A percentile compares a stretch with the other conserved stretches of the same genome.
phyloP scores from a whole-genome alignment of 164 flowering plant species.

The Vitis riparia region DNA sequence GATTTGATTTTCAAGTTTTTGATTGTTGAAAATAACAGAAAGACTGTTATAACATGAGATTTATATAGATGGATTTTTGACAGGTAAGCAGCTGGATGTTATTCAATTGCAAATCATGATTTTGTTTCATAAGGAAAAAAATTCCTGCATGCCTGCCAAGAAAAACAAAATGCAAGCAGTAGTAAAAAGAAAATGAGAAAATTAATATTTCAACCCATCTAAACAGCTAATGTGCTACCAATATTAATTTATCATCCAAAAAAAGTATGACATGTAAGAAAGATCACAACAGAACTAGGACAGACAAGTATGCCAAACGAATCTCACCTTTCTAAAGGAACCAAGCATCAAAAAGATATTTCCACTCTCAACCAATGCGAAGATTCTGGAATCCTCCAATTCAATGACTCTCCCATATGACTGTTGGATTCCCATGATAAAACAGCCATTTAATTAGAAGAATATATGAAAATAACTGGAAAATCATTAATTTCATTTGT shows the following conservation, averaged over 20 bases:
- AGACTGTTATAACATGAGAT: too few species aligned
- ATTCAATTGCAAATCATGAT: too few species aligned
- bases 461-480: neutral
- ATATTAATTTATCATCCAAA: neutral
- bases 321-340: constrained; percentile 71
- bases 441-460: neutral
- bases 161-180: too few species aligned
- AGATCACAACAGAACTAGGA: neutral
- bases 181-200: too few species aligned
- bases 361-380: constrained; percentile 86
- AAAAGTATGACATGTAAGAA: neutral
- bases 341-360: constrained; percentile 77
- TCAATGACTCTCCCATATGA: constrained; percentile 92
- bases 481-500: neutral
- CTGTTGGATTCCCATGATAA: constrained; percentile 35
- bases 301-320: neutral
- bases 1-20: too few species aligned
- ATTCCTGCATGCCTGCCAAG: too few species aligned
- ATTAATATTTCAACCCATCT: too few species aligned
- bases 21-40: too few species aligned
- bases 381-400: constrained; percentile 68
- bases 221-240: too few species aligned
- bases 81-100: too few species aligned
- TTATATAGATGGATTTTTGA: too few species aligned
- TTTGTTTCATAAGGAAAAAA: too few species aligned